Evolutionary conservation across 2,329 filamentous ascomycete genomes (phyloP).

Genomic region (Monilinia fructigena): DNA sequence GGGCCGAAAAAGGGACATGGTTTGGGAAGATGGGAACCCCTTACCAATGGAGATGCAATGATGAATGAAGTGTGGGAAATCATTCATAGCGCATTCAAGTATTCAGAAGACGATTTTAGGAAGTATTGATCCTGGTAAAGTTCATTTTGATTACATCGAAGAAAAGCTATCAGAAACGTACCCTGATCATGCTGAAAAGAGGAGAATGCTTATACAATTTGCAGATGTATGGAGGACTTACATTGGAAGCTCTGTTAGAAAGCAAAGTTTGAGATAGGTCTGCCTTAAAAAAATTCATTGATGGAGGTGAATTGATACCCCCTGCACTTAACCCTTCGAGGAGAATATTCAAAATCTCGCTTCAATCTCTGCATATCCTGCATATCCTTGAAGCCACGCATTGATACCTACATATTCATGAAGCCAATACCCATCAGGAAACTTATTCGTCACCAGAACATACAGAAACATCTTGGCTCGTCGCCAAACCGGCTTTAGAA

Average conservation of each 20-base stretch:
- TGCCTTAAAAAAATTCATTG: constrained; percentile 58
- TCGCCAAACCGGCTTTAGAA: constrained; percentile 34
- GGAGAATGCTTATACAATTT: constrained; percentile 43
- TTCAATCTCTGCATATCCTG: not conserved
- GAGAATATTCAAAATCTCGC: not conserved
- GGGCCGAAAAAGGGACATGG: constrained; percentile 46
- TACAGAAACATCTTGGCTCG: constrained; percentile 38
- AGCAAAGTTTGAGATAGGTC: constrained; percentile 56
- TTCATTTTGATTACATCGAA: constrained; percentile 54
- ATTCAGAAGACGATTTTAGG: constrained; percentile 51
- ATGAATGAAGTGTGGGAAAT: constrained; percentile 51
- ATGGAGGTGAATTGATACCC: constrained; percentile 44
- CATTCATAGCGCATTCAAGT: constrained; percentile 52
- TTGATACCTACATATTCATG: too few species aligned
- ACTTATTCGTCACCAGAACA: constrained; percentile 39
- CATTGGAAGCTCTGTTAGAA: constrained; percentile 50
- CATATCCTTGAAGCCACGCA: too few species aligned
- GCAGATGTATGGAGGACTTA: constrained; percentile 52
- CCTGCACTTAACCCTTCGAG: not conserved
- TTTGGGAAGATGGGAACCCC: constrained; percentile 45
- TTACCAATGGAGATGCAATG: constrained; percentile 40
- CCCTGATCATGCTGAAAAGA: constrained; percentile 39
- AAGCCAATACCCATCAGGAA: constrained; percentile 28
- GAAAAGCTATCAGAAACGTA: constrained; percentile 49
- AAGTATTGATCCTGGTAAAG: constrained; percentile 48